Percentiles rank a stretch among this genome's conserved stretches.
Conservation (phyloP, 345 rosid genomes). For the Hibiscus syriacus region DNA sequence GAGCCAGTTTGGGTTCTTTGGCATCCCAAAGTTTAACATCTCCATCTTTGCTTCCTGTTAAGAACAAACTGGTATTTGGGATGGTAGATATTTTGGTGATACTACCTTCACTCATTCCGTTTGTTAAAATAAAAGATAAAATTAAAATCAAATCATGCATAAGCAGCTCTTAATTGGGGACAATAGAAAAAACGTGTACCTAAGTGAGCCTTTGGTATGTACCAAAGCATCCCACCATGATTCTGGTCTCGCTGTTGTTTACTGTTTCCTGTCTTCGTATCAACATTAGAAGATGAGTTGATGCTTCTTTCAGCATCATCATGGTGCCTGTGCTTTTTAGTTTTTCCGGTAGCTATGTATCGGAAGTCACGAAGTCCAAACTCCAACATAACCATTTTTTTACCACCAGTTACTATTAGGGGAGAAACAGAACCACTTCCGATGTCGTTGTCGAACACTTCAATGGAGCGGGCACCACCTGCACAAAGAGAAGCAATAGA, state of each 20-base stretch:
- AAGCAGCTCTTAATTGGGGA: neutral
- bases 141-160: neutral
- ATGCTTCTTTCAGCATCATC: conserved; percentile 28
- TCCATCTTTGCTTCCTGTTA: conserved; percentile 96
- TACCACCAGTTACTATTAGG: conserved; percentile 85
- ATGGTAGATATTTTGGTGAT: conserved; percentile 73
- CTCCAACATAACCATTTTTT: conserved; percentile 82
- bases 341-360: conserved; percentile 75
- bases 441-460: conserved; percentile 78
- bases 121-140: conserved; percentile 7
- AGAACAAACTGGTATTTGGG: conserved; percentile 79
- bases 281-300: conserved; percentile 26
- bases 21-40: conserved; percentile 99
- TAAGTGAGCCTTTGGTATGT: conserved; percentile 91
- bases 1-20: conserved; percentile 58
- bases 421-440: conserved; percentile 93
- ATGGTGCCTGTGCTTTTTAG: conserved; percentile 46
- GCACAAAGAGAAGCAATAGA: conserved; percentile 14
- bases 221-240: conserved; percentile 90
- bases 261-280: conserved; percentile 19
- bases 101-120: conserved; percentile 45
- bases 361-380: conserved; percentile 89
- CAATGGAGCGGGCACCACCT: conserved; percentile 91
- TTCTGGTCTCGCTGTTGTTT: conserved; percentile 42
- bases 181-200: conserved; percentile 31